phyloP scores from a whole-genome alignment of 2,329 filamentous ascomycete species.

The Colletotrichum euphorbiae region DNA sequence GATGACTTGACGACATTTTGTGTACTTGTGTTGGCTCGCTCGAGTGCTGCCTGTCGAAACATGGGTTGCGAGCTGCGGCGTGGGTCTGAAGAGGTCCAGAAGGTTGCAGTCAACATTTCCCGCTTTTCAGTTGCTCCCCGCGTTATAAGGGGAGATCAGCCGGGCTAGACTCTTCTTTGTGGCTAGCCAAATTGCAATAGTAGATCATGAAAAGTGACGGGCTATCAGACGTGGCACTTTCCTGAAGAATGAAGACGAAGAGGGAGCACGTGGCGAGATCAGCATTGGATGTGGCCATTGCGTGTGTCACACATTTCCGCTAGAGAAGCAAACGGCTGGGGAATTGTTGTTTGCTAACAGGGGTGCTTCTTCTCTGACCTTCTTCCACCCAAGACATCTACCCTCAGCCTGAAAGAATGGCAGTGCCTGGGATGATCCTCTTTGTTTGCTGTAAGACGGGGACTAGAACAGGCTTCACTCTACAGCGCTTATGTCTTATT shows the following conservation, averaged over 20 bases:
- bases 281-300: not conserved
- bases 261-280: not conserved
- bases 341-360: not conserved
- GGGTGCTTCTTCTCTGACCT: not conserved
- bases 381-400: not conserved
- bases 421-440: not conserved
- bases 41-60: too few relatives aligned
- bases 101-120: not conserved
- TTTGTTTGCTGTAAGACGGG: not conserved
- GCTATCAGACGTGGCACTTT: not conserved
- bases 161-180: not conserved
- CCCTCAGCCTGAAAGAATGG: not conserved
- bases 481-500: not conserved
- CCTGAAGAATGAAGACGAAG: not conserved
- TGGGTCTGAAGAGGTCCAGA: not conserved
- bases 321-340: not conserved
- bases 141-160: not conserved
- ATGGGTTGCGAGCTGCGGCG: not conserved
- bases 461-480: not conserved
- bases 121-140: too few relatives aligned
- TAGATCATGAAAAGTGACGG: not conserved
- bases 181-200: not conserved
- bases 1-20: not conserved
- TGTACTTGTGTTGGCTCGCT: not conserved
- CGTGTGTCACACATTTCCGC: not conserved